Evolutionary conservation across 148 eudicot genomes (phyloP), one percentile per base, ranked within the genome.

Genomic region (Rhododendron griersonianum): DNA sequence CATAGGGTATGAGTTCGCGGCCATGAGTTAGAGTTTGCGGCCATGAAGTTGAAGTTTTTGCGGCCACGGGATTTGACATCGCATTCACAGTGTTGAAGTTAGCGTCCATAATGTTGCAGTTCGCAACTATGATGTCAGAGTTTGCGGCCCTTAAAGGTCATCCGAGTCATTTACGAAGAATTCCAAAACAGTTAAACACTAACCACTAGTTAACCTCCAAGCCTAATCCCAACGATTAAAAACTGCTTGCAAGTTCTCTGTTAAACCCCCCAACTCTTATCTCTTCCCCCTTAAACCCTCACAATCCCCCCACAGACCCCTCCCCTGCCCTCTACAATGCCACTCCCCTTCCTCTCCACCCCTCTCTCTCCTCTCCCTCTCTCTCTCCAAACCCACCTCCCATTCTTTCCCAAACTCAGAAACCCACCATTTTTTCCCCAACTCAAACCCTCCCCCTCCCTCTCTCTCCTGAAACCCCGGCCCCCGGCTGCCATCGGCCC

Each of bases 401-500:
- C 87, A 75, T 63, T 83, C 10, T 86, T 86, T 84, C 74, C 75
- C 53, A 71, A 33, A 73, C 53, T 25, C 6, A 67, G 2, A 67
- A 67, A 25, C 14, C 74, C 74, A 25, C 59, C 81, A 9, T 86
- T 55, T 33, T 33, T 41, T n/a, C 81, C 7, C 86, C 76, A 81
- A 23, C 65, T 44, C 89, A 87, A 77, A 16, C 77, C 89, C 25
- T 63, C 80, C 86, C 87, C 86, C 25, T 61, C 48, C 53, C 84
- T 45, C 78, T 51, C 65, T 84, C 87, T 84, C 85, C 79, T 81
- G 30, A 71, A 14, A 33, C 76, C 18, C 8, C 41, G 81, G 61
- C 85, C 88, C 47, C 85, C 87, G 28, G 78, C 88, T 35, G 91
- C 92, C 84, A 86, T 89, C 45, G 87, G 88, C 51, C 89, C 88